These are phyloP conservation scores for Scolecobasidium constrictum DNA, from an alignment of 2,329 filamentous ascomycete genomes.

Conservation along the genomic window DNA sequence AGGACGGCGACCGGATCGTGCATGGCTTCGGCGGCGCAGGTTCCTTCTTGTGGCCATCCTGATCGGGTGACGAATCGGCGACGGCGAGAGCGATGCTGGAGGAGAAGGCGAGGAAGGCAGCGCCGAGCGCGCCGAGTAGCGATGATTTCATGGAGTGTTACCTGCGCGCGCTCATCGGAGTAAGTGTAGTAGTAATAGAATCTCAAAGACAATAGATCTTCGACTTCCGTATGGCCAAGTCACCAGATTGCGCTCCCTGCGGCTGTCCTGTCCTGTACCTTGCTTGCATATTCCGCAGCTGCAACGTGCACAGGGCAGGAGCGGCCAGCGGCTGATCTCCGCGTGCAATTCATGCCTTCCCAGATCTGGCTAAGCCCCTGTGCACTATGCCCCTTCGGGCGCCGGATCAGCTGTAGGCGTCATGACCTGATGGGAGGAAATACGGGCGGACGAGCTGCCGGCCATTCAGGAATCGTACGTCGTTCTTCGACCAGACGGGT, in stretches of 20 bases:
- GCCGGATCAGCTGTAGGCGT: not conserved
- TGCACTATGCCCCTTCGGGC: too few relatives aligned
- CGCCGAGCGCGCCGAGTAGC: conserved; percentile 18
- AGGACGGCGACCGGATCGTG: conserved; percentile 50
- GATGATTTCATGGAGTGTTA: conserved; percentile 13
- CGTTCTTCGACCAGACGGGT: too few relatives aligned
- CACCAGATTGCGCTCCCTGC: too few relatives aligned
- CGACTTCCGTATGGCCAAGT: too few relatives aligned
- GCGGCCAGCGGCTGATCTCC: too few relatives aligned
- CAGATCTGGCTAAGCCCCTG: too few relatives aligned
- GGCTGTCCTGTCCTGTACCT: too few relatives aligned
- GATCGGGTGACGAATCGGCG: conserved; percentile 23
- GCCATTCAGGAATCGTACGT: too few relatives aligned
- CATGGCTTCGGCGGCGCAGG: conserved; percentile 42
- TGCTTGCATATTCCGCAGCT: too few relatives aligned
- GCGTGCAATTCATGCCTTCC: too few relatives aligned
- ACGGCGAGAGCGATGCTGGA: conserved; percentile 12
- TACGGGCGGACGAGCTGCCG: not conserved
- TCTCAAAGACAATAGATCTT: too few relatives aligned
- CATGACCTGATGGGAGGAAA: not conserved
- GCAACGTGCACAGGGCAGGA: too few relatives aligned
- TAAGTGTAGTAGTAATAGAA: not conserved
- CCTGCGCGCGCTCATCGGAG: not conserved
- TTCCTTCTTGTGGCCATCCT: conserved; percentile 27
- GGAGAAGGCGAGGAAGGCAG: conserved; percentile 19